Percentiles rank a stretch among this genome's conserved stretches.
Conservation (phyloP, 371 early-diverging fungal genomes). For the Mucor plumbeus region DNA sequence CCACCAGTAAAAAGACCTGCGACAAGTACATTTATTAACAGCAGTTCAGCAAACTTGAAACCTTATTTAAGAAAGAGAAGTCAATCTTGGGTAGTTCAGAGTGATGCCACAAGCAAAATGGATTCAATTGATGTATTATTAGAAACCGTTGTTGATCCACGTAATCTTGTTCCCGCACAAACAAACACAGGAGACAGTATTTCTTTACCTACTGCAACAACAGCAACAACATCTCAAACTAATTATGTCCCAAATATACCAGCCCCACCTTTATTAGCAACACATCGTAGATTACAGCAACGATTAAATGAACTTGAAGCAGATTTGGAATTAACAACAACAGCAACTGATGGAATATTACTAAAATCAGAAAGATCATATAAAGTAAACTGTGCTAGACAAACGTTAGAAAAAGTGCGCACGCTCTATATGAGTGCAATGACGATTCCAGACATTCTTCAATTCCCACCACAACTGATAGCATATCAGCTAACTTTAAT, state of each 20-base stretch:
- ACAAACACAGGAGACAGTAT: constrained; percentile 35
- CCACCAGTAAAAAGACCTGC: not conserved
- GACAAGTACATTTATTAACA: not conserved
- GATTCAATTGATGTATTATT: constrained; percentile 23
- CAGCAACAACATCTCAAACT: constrained; percentile 9
- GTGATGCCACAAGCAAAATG: not conserved
- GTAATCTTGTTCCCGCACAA: constrained; percentile 37
- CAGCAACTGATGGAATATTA: not conserved
- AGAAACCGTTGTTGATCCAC: constrained; percentile 34
- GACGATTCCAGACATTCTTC: constrained; percentile 56
- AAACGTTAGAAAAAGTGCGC: constrained; percentile 49
- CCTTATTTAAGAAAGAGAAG: constrained; percentile 6
- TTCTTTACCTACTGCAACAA: constrained; percentile 18
- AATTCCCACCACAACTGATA: constrained; percentile 66
- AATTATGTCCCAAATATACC: constrained; percentile 50
- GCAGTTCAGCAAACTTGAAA: not conserved
- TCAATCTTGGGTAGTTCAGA: constrained; percentile 16
- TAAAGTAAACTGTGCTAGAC: not conserved
- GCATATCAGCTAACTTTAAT: constrained; percentile 74
- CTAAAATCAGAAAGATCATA: constrained; percentile 11
- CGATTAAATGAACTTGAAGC: constrained; percentile 23
- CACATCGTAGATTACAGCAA: constrained; percentile 38
- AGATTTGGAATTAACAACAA: not conserved
- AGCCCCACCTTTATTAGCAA: constrained; percentile 49
- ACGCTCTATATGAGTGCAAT: constrained; percentile 55